Percentiles rank a stretch among this genome's conserved stretches.
phyloP scores from a whole-genome alignment of 208 protist genomes.

The Phytomonas francai region DNA sequence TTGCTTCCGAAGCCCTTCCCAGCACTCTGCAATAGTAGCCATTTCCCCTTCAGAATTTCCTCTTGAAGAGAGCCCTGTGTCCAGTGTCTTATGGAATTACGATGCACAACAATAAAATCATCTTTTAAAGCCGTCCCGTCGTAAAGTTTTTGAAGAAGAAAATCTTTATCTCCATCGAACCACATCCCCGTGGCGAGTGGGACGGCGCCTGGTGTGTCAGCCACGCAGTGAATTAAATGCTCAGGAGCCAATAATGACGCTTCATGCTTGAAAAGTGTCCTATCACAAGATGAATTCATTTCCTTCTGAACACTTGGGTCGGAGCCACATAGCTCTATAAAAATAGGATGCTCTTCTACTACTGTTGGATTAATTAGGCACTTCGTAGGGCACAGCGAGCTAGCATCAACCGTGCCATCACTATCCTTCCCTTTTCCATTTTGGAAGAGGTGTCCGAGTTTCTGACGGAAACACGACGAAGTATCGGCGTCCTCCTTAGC shows the following conservation, averaged over 20 bases:
- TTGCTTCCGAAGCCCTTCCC: background rate
- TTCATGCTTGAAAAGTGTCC: background rate
- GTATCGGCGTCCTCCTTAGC: background rate
- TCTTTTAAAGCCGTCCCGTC: background rate
- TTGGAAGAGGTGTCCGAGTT: background rate
- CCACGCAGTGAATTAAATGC: constrained; percentile 1
- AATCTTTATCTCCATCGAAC: background rate
- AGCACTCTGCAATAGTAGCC: background rate
- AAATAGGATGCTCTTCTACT: background rate
- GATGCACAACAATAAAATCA: background rate
- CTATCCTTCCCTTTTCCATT: background rate
- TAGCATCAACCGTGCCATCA: background rate
- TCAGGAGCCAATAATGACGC: background rate
- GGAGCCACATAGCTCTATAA: background rate
- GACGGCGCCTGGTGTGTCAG: background rate
- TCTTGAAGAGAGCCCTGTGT: background rate
- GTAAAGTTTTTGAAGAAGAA: background rate
- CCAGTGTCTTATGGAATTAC: background rate
- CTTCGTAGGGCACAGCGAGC: background rate
- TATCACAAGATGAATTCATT: background rate
- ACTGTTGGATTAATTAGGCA: background rate
- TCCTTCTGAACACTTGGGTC: background rate
- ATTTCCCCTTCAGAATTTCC: background rate
- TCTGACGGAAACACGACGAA: background rate
- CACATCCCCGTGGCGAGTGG: background rate